A percentile compares a stretch with the other conserved stretches of the same genome.
Conservation (phyloP, 2,329 filamentous ascomycete genomes). For the Teratosphaeria epicoccoides region DNA sequence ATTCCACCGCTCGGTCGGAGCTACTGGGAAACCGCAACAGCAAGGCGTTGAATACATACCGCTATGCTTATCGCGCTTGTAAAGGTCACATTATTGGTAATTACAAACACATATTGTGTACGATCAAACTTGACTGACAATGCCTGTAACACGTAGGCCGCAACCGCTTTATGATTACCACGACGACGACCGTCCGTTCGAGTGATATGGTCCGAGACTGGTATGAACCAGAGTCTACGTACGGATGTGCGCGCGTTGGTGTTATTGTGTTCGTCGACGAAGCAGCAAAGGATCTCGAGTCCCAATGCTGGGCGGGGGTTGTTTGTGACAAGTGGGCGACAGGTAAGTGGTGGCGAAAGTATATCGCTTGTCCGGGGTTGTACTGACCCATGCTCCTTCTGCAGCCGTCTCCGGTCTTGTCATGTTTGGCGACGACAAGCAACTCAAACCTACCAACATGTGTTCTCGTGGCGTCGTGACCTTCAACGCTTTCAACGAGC, state of each 20-base stretch:
- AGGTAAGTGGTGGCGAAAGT: not conserved
- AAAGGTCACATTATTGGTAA: slow-evolving; percentile 6
- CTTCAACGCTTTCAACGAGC: slow-evolving; percentile 10
- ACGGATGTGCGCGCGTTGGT: not conserved
- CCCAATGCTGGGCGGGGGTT: slow-evolving; percentile 11
- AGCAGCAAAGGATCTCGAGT: slow-evolving; percentile 8
- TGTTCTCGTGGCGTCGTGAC: slow-evolving; percentile 1
- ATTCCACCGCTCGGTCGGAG: not conserved
- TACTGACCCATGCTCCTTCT: not conserved
- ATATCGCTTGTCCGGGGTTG: not conserved
- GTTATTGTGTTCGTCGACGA: slow-evolving; percentile 12
- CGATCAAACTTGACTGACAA: not conserved
- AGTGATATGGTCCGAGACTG: slow-evolving; percentile 3
- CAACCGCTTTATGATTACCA: slow-evolving; percentile 10
- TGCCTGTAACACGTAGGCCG: not conserved
- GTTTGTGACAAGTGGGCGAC: slow-evolving; percentile 6
- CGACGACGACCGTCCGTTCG: slow-evolving; percentile 6
- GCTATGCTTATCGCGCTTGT: slow-evolving; percentile 6
- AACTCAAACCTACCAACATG: slow-evolving; percentile 10
- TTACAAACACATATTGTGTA: not conserved
- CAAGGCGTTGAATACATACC: not conserved
- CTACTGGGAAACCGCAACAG: not conserved
- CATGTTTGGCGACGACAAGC: slow-evolving; percentile 2
- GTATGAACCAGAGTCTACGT: not conserved
- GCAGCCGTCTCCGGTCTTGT: not conserved